These are phyloP conservation scores for Yamadazyma taylorii DNA, from an alignment of 1,139 yeast species.

Conservation along the genomic window DNA sequence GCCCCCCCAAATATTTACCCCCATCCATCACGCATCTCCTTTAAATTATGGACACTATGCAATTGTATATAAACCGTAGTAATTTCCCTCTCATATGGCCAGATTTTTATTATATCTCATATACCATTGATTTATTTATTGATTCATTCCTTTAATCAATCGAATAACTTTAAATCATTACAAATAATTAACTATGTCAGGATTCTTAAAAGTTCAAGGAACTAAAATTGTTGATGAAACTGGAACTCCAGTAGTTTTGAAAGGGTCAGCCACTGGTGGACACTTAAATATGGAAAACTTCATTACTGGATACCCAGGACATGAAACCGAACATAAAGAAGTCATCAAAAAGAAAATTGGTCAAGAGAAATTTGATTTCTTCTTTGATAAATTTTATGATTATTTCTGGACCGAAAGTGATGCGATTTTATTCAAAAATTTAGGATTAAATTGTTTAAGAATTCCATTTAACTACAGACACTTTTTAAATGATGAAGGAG, in stretches of 20 bases:
- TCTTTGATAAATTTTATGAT: constrained; percentile 47
- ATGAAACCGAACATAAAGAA: constrained; percentile 45
- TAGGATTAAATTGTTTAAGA: constrained; percentile 44
- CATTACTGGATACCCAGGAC: constrained; percentile 52
- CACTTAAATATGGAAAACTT: constrained; percentile 52
- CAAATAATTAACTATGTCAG: constrained; percentile 20
- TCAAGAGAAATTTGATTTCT: constrained; percentile 40
- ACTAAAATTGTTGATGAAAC: constrained; percentile 40
- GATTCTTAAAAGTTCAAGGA: constrained; percentile 25
- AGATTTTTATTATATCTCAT: too few relatives aligned
- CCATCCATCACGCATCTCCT: too few relatives aligned
- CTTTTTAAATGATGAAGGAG: constrained; percentile 42
- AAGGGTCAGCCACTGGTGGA: constrained; percentile 46
- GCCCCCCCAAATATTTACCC: too few relatives aligned
- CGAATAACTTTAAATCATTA: too few relatives aligned
- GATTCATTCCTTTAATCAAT: too few relatives aligned
- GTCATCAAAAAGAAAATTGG: constrained; percentile 37
- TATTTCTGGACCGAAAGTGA: constrained; percentile 49
- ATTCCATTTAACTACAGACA: constrained; percentile 50
- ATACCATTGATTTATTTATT: too few relatives aligned
- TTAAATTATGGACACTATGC: too few relatives aligned
- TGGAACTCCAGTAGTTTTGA: constrained; percentile 34
- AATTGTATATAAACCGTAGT: too few relatives aligned
- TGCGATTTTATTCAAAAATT: constrained; percentile 39
- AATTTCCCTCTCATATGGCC: too few relatives aligned